A percentile compares a stretch with the other conserved stretches of the same genome.
Conservation (phyloP, 352 stramenopile genomes). For the Pythium pyrilobum region DNA sequence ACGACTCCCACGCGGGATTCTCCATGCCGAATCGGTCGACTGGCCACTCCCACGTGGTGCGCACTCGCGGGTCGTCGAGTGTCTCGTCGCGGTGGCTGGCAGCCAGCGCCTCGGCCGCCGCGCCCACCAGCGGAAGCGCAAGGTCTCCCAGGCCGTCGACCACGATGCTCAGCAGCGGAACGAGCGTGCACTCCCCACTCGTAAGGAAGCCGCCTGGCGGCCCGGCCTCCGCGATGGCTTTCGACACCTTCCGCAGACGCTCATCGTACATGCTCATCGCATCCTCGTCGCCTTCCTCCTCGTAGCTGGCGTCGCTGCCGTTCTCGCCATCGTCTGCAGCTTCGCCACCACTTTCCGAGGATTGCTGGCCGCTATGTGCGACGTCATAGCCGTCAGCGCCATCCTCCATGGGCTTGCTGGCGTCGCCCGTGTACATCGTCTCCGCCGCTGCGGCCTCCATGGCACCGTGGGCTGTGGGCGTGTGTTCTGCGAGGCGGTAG, state of each 20-base stretch:
- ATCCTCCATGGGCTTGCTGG: no score
- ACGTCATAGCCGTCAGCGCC: no score
- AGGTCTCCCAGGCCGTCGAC: constrained; percentile 7
- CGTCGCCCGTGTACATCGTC: no score
- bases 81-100: constrained; percentile 14
- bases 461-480: no score
- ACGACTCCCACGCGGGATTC: constrained; percentile 11
- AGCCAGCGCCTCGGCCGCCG: constrained; percentile 1
- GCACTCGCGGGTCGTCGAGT: constrained; percentile 10
- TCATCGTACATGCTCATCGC: background rate
- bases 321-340: no score
- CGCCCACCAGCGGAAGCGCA: background rate
- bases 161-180: background rate
- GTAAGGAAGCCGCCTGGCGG: constrained; percentile 11
- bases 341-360: no score
- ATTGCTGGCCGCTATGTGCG: no score
- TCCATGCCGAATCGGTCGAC: constrained; percentile 2
- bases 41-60: constrained; percentile 19
- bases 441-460: no score
- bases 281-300: constrained; percentile 1
- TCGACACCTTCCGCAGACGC: constrained; percentile 3
- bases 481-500: no score
- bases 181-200: background rate
- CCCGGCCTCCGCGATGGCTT: constrained; percentile 6
- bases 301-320: no score